Conservation (phyloP, 257 asterid genomes). For the Anisodus tanguticus region DNA sequence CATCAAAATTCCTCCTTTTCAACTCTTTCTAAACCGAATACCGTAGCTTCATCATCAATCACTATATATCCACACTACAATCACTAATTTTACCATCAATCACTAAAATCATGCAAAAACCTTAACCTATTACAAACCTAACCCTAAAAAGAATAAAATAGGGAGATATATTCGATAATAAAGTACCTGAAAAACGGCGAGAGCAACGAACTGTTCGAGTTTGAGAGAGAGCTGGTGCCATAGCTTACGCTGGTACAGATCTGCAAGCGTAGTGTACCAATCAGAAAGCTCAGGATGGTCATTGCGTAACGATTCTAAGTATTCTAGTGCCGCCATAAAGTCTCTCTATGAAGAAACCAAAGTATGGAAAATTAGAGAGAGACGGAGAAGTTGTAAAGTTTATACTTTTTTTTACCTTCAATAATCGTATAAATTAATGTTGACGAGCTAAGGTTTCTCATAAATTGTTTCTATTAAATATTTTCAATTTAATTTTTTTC, state of each 20-base stretch:
- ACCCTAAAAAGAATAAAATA: slow-evolving; percentile 8
- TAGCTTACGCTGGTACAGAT: slow-evolving; percentile 96
- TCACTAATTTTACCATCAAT: neutral
- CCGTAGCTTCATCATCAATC: neutral
- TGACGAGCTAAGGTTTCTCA: no score
- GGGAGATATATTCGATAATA: neutral
- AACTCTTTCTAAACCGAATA: neutral
- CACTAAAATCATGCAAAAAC: neutral
- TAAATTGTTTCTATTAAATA: no score
- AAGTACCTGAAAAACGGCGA: slow-evolving; percentile 80
- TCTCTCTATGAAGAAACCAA: no score
- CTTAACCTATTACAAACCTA: slow-evolving; percentile 13
- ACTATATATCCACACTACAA: neutral
- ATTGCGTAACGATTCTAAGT: slow-evolving; percentile 66
- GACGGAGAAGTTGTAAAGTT: neutral
- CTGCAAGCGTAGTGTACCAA: slow-evolving; percentile 82
- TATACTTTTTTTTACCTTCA: no score
- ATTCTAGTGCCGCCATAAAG: slow-evolving; percentile 80
- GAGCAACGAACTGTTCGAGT: slow-evolving; percentile 97
- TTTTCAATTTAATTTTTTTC: no score
- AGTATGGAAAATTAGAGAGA: no score
- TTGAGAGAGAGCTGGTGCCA: slow-evolving; percentile 97
- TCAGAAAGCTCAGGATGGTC: slow-evolving; percentile 90
- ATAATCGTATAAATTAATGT: no score
- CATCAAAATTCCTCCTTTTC: neutral